Conservation (phyloP, 1,139 yeast species). For the Scheffersomyces titani region DNA sequence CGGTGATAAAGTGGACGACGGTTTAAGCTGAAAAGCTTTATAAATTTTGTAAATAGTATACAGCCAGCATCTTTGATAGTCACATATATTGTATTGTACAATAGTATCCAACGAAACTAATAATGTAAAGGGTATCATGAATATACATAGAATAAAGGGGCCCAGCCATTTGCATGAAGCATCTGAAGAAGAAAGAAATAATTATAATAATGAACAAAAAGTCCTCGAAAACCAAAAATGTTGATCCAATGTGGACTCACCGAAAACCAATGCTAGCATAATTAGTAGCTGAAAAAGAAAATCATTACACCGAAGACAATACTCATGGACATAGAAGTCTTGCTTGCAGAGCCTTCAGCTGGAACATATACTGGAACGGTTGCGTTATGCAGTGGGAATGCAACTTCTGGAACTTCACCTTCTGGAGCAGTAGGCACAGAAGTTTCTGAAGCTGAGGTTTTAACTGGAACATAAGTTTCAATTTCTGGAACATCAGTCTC, state of each 20-base stretch:
- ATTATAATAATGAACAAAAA: constrained; percentile 7
- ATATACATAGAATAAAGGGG: not conserved
- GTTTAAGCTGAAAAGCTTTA: not conserved
- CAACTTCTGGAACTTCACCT: constrained; percentile 4
- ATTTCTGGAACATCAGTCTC: constrained; percentile 12
- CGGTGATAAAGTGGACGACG: not conserved
- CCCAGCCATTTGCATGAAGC: constrained; percentile 1
- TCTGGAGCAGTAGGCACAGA: constrained; percentile 8
- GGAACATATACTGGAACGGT: constrained; percentile 13
- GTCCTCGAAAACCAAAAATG: not conserved
- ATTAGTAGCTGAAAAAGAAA: constrained; percentile 12
- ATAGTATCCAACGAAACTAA: not conserved
- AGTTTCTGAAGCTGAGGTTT: constrained; percentile 8
- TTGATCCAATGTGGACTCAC: not conserved
- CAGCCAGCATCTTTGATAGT: not conserved
- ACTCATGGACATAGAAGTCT: constrained; percentile 18
- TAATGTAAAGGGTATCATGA: not conserved
- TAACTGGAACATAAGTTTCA: constrained; percentile 6
- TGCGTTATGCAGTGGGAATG: constrained; percentile 9
- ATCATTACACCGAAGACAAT: constrained; percentile 22
- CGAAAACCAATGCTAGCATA: not conserved
- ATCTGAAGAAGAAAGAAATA: not conserved
- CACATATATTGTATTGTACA: not conserved
- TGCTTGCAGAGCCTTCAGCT: constrained; percentile 15
- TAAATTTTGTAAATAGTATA: not conserved